These are phyloP conservation scores for Starmera stellimalicola DNA, from an alignment of 1,139 yeast species.

Conservation along the genomic window DNA sequence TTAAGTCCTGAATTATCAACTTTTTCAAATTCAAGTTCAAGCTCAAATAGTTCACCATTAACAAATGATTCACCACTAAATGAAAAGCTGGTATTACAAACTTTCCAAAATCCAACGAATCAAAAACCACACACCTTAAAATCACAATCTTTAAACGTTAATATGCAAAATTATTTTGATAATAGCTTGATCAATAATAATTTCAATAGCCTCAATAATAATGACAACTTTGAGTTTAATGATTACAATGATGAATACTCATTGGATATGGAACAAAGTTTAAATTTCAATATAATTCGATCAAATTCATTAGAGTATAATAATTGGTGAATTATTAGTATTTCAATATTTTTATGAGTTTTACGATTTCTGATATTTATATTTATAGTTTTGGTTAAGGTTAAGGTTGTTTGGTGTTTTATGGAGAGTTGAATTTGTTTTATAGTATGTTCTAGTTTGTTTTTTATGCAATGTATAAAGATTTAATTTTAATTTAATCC, in stretches of 20 bases:
- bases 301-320: not conserved
- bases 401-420: no score
- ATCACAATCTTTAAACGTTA: not conserved
- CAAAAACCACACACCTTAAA: not conserved
- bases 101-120: not conserved
- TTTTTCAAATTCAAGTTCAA: slow-evolving; percentile 1
- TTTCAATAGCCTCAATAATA: not conserved
- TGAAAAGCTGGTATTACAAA: not conserved
- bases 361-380: no score
- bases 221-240: slow-evolving; percentile 7
- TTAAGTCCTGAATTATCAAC: slow-evolving; percentile 1
- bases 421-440: no score
- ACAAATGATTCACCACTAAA: slow-evolving; percentile 4
- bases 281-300: slow-evolving; percentile 10
- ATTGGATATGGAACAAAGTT: slow-evolving; percentile 18
- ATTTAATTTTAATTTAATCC: not conserved
- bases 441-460: no score
- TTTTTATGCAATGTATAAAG: no score
- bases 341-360: no score
- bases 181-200: not conserved
- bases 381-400: no score
- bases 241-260: slow-evolving; percentile 19
- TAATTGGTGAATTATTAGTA: not conserved
- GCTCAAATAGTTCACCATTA: not conserved
- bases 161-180: not conserved